These are phyloP conservation scores for Cucumis melo DNA, from an alignment of 306 rosid genomes.

Conservation along the genomic window DNA sequence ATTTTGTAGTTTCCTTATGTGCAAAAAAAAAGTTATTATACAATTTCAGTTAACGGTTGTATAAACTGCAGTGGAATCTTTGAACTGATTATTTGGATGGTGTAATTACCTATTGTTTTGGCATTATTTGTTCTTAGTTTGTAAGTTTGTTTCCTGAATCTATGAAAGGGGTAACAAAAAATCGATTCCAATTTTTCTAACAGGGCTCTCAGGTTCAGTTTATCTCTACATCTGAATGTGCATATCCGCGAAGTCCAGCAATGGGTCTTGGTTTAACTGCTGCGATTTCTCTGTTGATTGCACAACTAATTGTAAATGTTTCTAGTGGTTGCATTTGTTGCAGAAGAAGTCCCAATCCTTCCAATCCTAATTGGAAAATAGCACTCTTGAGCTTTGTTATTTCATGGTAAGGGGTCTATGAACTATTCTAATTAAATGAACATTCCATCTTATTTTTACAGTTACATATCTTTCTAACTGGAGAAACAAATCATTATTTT, in stretches of 20 bases:
- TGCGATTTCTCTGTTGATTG: slow-evolving; percentile 57
- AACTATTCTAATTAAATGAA: not conserved
- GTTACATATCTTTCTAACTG: not conserved
- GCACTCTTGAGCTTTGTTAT: slow-evolving; percentile 66
- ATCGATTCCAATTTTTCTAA: slow-evolving; percentile 2
- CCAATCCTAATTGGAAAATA: slow-evolving; percentile 52
- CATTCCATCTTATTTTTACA: not conserved
- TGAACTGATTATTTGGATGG: not conserved
- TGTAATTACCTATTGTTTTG: not conserved
- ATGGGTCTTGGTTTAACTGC: slow-evolving; percentile 76
- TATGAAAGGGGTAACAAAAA: not conserved
- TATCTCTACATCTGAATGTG: slow-evolving; percentile 28
- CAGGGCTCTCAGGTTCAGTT: slow-evolving; percentile 60
- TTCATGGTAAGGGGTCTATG: slow-evolving; percentile 45
- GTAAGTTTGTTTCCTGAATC: not conserved
- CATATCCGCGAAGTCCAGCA: slow-evolving; percentile 79
- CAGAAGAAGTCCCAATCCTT: slow-evolving; percentile 35
- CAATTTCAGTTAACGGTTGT: not conserved
- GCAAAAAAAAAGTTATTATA: not conserved
- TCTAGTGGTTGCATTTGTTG: slow-evolving; percentile 82
- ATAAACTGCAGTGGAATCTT: not conserved
- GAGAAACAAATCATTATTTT: not conserved
- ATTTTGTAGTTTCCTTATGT: not conserved
- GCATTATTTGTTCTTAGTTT: not conserved
- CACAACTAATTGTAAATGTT: slow-evolving; percentile 55